Conservation (phyloP, 176 grass and related monocot species). For the Paspalum notatum region DNA sequence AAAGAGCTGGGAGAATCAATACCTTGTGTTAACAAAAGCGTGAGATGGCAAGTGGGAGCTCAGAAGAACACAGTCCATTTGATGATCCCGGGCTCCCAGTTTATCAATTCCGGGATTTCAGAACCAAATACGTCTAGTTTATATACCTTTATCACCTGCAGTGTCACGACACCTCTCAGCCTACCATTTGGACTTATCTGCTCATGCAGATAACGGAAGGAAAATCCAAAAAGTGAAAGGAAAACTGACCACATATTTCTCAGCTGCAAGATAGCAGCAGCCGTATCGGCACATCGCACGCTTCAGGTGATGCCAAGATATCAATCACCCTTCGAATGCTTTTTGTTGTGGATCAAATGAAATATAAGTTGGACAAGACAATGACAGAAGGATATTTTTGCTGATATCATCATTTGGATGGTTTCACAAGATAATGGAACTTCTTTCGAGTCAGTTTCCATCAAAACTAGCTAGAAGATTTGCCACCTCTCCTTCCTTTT, state of each 20-base stretch:
- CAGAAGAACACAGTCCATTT: slow-evolving; percentile 78
- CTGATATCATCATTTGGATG: slow-evolving; percentile 6
- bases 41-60: slow-evolving; percentile 52
- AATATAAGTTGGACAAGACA: slow-evolving; percentile 37
- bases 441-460: slow-evolving; percentile 16
- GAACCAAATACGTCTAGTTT: slow-evolving; percentile 39
- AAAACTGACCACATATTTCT: slow-evolving; percentile 62
- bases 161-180: slow-evolving; percentile 37
- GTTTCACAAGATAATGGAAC: slow-evolving; percentile 13
- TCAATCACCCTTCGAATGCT: slow-evolving; percentile 22
- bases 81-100: slow-evolving; percentile 16
- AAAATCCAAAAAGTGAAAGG: slow-evolving; percentile 54
- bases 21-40: slow-evolving; percentile 53
- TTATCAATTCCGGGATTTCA: slow-evolving; percentile 18
- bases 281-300: slow-evolving; percentile 34
- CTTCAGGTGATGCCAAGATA: slow-evolving; percentile 49
- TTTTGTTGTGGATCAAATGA: slow-evolving; percentile 28
- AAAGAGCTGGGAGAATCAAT: background rate
- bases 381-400: slow-evolving; percentile 23
- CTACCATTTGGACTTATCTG: slow-evolving; percentile 71
- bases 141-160: slow-evolving; percentile 48
- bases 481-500: background rate
- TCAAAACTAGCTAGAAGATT: background rate
- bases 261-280: slow-evolving; percentile 53
- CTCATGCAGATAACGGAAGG: slow-evolving; percentile 58